phyloP scores from a whole-genome alignment of 441 rosid genomes.

The Erodium moschatum region DNA sequence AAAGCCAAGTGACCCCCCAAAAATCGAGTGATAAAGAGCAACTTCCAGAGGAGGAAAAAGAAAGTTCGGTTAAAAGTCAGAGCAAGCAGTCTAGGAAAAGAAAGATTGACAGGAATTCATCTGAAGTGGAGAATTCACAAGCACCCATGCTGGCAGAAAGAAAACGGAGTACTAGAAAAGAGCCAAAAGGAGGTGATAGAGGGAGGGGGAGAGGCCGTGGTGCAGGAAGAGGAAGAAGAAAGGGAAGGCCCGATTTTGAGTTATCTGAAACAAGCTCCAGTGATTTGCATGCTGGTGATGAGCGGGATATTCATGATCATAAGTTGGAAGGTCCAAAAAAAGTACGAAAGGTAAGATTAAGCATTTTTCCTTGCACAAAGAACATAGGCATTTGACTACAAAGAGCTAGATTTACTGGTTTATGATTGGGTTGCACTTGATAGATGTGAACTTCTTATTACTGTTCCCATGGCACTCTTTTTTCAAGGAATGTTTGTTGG shows the following conservation, averaged over 20 bases:
- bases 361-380: background rate
- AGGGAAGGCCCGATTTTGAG: constrained; percentile 26
- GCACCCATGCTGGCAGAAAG: constrained; percentile 12
- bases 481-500: background rate
- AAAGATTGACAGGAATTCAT: constrained; percentile 21
- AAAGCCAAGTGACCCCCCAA: constrained; percentile 25
- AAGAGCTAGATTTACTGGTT: constrained; percentile 4
- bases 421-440: too few species aligned
- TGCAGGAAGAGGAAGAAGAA: constrained; percentile 36
- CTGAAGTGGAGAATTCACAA: constrained; percentile 23
- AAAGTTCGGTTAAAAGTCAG: constrained; percentile 29
- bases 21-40: constrained; percentile 28
- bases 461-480: background rate
- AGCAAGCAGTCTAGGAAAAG: constrained; percentile 31
- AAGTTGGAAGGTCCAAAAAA: constrained; percentile 28
- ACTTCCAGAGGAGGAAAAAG: constrained; percentile 27
- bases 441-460: background rate
- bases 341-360: constrained; percentile 54
- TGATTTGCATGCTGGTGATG: constrained; percentile 29
- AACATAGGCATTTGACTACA: background rate
- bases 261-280: constrained; percentile 40
- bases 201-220: constrained; percentile 35
- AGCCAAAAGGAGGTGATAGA: constrained; percentile 27
- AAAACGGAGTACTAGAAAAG: constrained; percentile 19
- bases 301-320: constrained; percentile 24